phyloP scores from a whole-genome alignment of 148 eudicot genomes.

The Chenopodium quinoa region DNA sequence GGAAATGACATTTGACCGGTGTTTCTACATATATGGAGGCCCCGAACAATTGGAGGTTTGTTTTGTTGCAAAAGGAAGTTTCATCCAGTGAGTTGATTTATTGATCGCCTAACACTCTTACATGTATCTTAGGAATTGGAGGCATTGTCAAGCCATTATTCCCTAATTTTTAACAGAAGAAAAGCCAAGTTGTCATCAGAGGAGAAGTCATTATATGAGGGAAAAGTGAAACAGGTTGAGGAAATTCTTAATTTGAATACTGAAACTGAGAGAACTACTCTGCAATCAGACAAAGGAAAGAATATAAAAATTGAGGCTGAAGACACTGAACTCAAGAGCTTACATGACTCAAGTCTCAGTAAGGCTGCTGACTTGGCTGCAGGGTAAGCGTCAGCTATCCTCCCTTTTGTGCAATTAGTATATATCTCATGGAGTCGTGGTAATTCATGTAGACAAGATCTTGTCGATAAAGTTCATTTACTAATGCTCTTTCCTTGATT shows the following conservation, averaged over 20 bases:
- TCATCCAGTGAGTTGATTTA: background rate
- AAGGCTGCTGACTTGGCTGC: constrained; percentile 99
- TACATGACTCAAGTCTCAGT: constrained; percentile 74
- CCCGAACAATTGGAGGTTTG: constrained; percentile 91
- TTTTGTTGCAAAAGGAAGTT: constrained; percentile 10
- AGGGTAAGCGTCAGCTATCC: constrained; percentile 54
- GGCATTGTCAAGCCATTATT: constrained; percentile 85
- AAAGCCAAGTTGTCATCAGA: constrained; percentile 79
- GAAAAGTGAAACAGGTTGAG: constrained; percentile 81
- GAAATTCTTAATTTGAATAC: constrained; percentile 68
- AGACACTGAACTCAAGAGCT: constrained; percentile 64
- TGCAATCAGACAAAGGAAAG: constrained; percentile 74
- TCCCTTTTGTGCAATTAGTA: background rate
- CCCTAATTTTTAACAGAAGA: constrained; percentile 74
- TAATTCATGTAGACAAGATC: background rate
- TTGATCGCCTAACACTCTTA: background rate
- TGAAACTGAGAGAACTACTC: constrained; percentile 46
- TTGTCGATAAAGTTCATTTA: background rate
- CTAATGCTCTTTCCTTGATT: background rate
- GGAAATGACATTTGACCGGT: constrained; percentile 88
- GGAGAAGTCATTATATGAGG: constrained; percentile 71
- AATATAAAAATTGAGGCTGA: constrained; percentile 58
- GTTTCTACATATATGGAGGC: constrained; percentile 97
- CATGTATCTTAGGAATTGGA: constrained; percentile 67
- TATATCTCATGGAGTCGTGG: background rate